Base-by-base conservation (phyloP, 345 rosid species). In the Nasturtium officinale region DNA sequence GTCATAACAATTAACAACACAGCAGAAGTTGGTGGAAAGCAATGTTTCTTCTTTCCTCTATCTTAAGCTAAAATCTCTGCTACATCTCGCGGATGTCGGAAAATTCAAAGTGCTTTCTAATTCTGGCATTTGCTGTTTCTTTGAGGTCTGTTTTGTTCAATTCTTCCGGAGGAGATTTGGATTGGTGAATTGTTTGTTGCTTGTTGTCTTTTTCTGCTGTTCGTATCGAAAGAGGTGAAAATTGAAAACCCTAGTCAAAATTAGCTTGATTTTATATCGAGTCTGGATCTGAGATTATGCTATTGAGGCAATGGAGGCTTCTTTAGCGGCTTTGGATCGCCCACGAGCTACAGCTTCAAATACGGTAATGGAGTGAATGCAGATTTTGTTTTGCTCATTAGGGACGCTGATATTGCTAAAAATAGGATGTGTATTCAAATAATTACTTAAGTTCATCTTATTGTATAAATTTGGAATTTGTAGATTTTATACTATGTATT, bases 241-340 rank as follows among this genome's bases (percentile, higher is more conserved):
- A 32, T 75, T 46, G 61, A 38, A 77, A 77, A 71, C 72, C 72
- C 67, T 65, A 65, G 47, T 58, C 28, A 30, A 50, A 29, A 18
- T 56, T 35, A 26, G 25, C 18, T 75, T 61, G 60, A 51, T 58
- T 48, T 5, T 4, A 17, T 20, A 26, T 26, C 45, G 38, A 62
- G 69, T 26, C 4, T 77, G 76, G 76, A 77, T 77, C 80, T 64
- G 68, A 64, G 80, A 77, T 77, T 77, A 77, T 77, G 80, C 80
- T 38, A 21, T 71, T 59, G 72, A 65, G 74, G 58, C 80, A 85
- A 93, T 93, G 98, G 89, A 94, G 80, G 85, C 83, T 86, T 80
- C 98, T 71, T 66, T 86, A 81, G 87, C 91, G 65, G 87, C 90
- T 81, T 81, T 90, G 78, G 98, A 92, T 83, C 91, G 96, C 71